phyloP scores from a whole-genome alignment of 2,329 filamentous ascomycete species.

The Scytalidium lignicola region DNA sequence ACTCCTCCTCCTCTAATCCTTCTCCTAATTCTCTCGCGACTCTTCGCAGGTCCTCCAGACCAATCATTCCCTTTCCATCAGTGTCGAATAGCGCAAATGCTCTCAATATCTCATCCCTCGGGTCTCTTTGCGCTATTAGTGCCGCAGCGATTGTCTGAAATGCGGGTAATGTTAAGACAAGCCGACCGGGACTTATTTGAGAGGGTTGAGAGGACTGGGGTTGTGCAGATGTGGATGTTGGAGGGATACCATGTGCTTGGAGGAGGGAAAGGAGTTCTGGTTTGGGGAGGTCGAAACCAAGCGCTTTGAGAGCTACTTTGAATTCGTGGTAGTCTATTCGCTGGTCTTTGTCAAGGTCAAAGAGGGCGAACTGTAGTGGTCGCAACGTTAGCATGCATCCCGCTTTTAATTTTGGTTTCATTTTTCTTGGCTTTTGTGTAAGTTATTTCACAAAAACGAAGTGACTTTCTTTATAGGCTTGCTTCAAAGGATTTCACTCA shows the following conservation, averaged over 20 bases:
- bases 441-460: no score
- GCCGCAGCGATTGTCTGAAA: conserved; percentile 76
- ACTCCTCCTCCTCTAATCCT: conserved; percentile 85
- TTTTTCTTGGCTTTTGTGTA: no score
- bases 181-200: conserved; percentile 34
- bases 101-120: conserved; percentile 82
- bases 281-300: conserved; percentile 89
- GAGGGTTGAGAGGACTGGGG: conserved; percentile 51
- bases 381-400: background rate
- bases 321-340: conserved; percentile 98
- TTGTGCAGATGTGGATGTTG: conserved; percentile 53
- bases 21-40: conserved; percentile 91
- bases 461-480: no score
- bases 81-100: conserved; percentile 93
- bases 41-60: conserved; percentile 77
- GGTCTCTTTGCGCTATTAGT: conserved; percentile 77
- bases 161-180: conserved; percentile 66
- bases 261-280: conserved; percentile 77
- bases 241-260: conserved; percentile 71
- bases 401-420: no score
- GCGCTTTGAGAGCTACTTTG: conserved; percentile 89
- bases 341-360: conserved; percentile 93
- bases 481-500: conserved; percentile 40
- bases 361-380: conserved; percentile 70
- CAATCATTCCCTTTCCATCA: conserved; percentile 86